These are phyloP conservation scores for Kingdonia uniflora DNA, from an alignment of 164 flowering plant species.

Conservation along the genomic window DNA sequence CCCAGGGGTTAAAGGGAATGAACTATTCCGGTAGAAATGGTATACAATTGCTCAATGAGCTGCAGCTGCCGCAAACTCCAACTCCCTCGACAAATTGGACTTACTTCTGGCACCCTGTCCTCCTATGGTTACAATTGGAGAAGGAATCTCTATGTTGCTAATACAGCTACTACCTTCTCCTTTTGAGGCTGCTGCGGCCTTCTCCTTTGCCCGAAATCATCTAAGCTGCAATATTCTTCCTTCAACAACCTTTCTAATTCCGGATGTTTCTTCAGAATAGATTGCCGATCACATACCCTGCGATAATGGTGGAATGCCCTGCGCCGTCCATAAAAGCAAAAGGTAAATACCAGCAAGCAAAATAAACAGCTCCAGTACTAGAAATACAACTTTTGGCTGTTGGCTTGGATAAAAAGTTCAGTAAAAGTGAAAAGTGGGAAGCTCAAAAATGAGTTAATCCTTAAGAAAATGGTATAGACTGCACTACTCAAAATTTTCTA, in stretches of 20 bases:
- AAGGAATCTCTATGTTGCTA: conserved; percentile 1
- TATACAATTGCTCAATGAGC: too few relatives aligned
- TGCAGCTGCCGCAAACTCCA: conserved; percentile 8
- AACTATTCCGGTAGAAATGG: too few relatives aligned
- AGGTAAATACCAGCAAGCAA: not conserved
- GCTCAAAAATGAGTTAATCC: too few relatives aligned
- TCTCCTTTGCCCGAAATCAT: conserved; percentile 67
- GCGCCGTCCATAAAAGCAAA: not conserved
- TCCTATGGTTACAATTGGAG: conserved; percentile 2
- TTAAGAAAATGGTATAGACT: too few relatives aligned
- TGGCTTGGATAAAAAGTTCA: too few relatives aligned
- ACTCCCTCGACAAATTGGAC: conserved; percentile 15
- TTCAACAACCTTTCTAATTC: conserved; percentile 72
- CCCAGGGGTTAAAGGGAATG: conserved; percentile 9
- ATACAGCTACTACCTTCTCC: conserved; percentile 16
- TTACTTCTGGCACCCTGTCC: conserved; percentile 12
- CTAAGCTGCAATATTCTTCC: conserved; percentile 63
- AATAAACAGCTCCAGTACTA: not conserved
- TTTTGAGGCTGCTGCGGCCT: conserved; percentile 1
- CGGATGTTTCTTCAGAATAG: conserved; percentile 51
- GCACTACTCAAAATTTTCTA: too few relatives aligned
- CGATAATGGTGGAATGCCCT: conserved; percentile 96
- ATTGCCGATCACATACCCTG: conserved; percentile 26
- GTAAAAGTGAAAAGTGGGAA: too few relatives aligned
- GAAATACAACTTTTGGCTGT: too few relatives aligned